These are phyloP conservation scores for Phytophthora hybrid DNA, from an alignment of 352 stramenopile genomes.

Conservation along the genomic window DNA sequence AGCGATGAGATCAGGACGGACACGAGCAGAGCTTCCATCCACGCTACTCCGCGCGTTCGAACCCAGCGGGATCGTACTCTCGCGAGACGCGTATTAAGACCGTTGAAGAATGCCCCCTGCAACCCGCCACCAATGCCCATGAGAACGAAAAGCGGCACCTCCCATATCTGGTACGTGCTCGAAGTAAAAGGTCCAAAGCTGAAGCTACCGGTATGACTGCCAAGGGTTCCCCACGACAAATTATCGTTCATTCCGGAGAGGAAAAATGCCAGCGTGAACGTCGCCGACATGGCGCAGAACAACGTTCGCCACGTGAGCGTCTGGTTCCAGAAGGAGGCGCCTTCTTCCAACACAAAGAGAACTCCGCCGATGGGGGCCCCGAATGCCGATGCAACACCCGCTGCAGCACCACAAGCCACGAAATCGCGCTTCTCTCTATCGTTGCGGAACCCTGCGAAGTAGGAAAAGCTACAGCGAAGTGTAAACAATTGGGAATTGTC, in stretches of 20 bases:
- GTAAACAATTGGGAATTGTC: not conserved
- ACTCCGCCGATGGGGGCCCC: slow-evolving; percentile 91
- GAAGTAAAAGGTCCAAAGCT: slow-evolving; percentile 76
- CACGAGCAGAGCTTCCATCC: slow-evolving; percentile 67
- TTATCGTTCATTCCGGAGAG: slow-evolving; percentile 82
- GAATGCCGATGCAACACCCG: slow-evolving; percentile 91
- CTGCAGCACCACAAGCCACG: slow-evolving; percentile 87
- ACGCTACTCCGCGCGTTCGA: slow-evolving; percentile 59
- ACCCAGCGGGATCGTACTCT: slow-evolving; percentile 68
- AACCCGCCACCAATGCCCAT: slow-evolving; percentile 87
- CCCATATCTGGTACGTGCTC: slow-evolving; percentile 85
- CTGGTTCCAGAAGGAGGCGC: slow-evolving; percentile 88
- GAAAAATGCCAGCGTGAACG: slow-evolving; percentile 87
- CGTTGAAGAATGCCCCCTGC: slow-evolving; percentile 88
- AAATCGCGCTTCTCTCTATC: slow-evolving; percentile 92
- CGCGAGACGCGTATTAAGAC: slow-evolving; percentile 62
- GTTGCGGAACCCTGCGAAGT: slow-evolving; percentile 90
- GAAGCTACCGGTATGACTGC: slow-evolving; percentile 76
- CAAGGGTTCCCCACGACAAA: slow-evolving; percentile 76
- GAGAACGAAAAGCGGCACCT: slow-evolving; percentile 89
- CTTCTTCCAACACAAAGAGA: slow-evolving; percentile 87
- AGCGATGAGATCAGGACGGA: slow-evolving; percentile 70
- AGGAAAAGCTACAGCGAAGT: slow-evolving; percentile 66
- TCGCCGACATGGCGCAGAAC: slow-evolving; percentile 89
- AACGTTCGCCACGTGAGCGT: slow-evolving; percentile 87